Conservation (phyloP, 768 basidiomycete species). For the Leccinum fibrillosum region DNA sequence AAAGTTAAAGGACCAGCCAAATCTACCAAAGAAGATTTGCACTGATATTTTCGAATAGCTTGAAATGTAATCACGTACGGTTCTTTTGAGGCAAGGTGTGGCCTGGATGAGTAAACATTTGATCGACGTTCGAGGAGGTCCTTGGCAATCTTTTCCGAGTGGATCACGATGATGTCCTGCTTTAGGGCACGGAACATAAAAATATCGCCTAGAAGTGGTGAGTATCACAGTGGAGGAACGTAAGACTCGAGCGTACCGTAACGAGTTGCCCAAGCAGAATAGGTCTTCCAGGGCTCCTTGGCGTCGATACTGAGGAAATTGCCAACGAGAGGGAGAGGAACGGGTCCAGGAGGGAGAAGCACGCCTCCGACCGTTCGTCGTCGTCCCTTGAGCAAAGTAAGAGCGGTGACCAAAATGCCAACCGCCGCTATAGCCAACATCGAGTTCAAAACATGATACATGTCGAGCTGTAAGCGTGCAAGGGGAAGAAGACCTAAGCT, state of each 20-base stretch:
- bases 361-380: not conserved
- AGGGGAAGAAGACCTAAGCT: not conserved
- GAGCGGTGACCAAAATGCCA: not conserved
- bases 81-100: constrained; percentile 14
- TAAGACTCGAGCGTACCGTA: constrained; percentile 10
- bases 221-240: not conserved
- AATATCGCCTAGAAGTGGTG: constrained; percentile 13
- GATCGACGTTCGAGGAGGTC: constrained; percentile 29
- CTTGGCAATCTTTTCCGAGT: constrained; percentile 23
- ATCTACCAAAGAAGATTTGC: constrained; percentile 6
- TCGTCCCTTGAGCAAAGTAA: constrained; percentile 1
- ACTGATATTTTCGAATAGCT: not conserved
- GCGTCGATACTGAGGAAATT: constrained; percentile 16
- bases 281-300: constrained; percentile 20
- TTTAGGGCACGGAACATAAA: constrained; percentile 20
- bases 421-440: not conserved
- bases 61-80: constrained; percentile 6
- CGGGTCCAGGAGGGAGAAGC: constrained; percentile 18
- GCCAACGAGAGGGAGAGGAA: constrained; percentile 19
- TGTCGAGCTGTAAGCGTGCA: not conserved
- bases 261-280: constrained; percentile 15
- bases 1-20: constrained; percentile 20
- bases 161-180: constrained; percentile 24
- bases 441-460: not conserved
- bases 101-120: constrained; percentile 27